Conservation (phyloP, 768 basidiomycete species). For the Tricholoma saponaceum region DNA sequence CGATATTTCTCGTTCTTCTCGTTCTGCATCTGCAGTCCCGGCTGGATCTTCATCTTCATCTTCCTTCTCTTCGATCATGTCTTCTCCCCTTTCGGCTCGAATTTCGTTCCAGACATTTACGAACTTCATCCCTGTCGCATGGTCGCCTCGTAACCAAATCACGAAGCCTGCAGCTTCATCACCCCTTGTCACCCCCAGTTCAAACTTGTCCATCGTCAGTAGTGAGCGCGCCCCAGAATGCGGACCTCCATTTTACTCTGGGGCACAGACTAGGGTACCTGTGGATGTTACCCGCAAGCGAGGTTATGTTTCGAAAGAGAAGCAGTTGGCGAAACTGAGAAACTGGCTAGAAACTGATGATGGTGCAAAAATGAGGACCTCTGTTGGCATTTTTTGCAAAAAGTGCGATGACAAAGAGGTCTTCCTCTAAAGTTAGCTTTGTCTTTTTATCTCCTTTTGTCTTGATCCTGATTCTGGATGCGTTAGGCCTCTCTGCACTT, state of each 20-base stretch:
- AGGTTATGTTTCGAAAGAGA: conserved; percentile 57
- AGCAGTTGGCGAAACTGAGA: conserved; percentile 62
- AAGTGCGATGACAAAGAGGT: conserved; percentile 36
- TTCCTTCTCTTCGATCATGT: conserved; percentile 45
- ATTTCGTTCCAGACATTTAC: conserved; percentile 58
- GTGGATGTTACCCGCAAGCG: conserved; percentile 14
- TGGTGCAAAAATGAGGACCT: conserved; percentile 20
- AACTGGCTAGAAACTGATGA: conserved; percentile 46
- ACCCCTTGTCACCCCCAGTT: neutral
- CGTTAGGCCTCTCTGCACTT: neutral
- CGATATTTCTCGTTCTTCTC: conserved; percentile 5
- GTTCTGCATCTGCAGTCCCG: conserved; percentile 2
- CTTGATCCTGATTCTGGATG: neutral
- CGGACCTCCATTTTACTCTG: neutral
- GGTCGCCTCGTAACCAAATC: conserved; percentile 39
- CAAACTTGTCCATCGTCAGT: neutral
- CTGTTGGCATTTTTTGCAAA: conserved; percentile 29
- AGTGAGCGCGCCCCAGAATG: neutral
- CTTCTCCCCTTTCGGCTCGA: conserved; percentile 51
- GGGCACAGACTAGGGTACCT: neutral
- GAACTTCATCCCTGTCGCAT: conserved; percentile 54
- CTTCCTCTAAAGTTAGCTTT: conserved; percentile 35
- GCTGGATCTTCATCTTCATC: conserved; percentile 26
- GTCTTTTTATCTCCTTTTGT: neutral
- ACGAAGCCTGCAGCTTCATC: conserved; percentile 16